Conservation (phyloP, 148 eudicot species). For the Amaranthus palmeri region DNA sequence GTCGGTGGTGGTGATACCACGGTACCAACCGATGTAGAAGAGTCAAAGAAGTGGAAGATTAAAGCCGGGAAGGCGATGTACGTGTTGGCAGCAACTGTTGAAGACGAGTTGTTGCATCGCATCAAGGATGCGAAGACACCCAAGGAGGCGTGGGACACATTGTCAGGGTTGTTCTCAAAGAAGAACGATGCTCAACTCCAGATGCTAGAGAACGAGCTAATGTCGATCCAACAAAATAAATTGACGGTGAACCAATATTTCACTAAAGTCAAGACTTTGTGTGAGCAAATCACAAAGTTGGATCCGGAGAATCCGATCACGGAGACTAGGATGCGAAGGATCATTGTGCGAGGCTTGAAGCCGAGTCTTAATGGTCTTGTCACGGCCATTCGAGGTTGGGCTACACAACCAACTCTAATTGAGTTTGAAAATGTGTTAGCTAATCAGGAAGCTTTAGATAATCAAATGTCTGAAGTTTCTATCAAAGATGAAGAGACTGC, state of each 20-base stretch:
- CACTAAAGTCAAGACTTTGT: neutral
- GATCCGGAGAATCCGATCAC: too few relatives aligned
- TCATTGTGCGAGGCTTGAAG: too few relatives aligned
- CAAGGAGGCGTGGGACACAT: too few relatives aligned
- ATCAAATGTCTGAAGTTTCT: neutral
- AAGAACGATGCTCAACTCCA: too few relatives aligned
- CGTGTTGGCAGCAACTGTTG: neutral
- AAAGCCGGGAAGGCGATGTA: constrained; percentile 4
- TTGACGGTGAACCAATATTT: constrained; percentile 2
- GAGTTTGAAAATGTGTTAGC: constrained; percentile 13
- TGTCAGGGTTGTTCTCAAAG: too few relatives aligned
- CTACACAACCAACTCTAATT: constrained; percentile 1
- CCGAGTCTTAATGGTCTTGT: neutral
- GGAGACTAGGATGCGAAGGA: too few relatives aligned
- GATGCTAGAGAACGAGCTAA: too few relatives aligned
- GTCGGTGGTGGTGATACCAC: neutral
- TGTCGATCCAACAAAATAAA: too few relatives aligned
- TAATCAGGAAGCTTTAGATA: constrained; percentile 15
- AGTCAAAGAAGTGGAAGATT: constrained; percentile 4
- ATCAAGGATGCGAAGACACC: constrained; percentile 2
- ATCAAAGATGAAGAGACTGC: neutral
- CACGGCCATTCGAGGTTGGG: constrained; percentile 2
- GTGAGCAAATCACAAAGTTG: too few relatives aligned
- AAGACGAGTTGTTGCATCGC: constrained; percentile 8
- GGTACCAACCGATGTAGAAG: neutral